Percentiles rank a stretch among this genome's conserved stretches.
phyloP scores from a whole-genome alignment of 2,329 filamentous ascomycete genomes.

The Ascochyta pisi region DNA sequence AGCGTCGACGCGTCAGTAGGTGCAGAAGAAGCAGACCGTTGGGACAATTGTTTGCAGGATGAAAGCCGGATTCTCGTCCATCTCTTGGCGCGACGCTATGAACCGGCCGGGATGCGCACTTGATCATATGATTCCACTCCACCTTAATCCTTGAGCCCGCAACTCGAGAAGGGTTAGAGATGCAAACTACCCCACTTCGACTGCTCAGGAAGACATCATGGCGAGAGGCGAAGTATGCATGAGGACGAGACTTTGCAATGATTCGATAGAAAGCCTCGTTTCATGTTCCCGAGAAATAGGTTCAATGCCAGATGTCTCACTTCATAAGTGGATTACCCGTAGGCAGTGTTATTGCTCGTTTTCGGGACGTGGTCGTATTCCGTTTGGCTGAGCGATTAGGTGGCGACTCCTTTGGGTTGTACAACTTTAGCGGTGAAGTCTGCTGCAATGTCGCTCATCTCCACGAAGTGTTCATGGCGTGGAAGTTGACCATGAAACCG shows the following conservation, averaged over 20 bases:
- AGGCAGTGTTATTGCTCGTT: conserved; percentile 4
- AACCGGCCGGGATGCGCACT: conserved; percentile 27
- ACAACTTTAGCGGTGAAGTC: conserved; percentile 43
- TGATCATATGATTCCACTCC: conserved; percentile 46
- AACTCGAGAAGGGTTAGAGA: conserved; percentile 27
- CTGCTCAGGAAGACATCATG: conserved; percentile 5
- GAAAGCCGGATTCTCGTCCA: conserved; percentile 23
- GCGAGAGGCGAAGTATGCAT: conserved; percentile 3
- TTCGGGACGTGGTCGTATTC: conserved; percentile 21
- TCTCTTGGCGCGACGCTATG: conserved; percentile 33
- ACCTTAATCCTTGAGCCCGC: conserved; percentile 30
- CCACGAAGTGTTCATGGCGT: conserved; percentile 6
- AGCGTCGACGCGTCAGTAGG: conserved; percentile 10
- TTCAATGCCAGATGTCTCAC: conserved; percentile 13
- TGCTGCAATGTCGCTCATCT: conserved; percentile 12
- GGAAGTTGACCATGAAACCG: conserved; percentile 1
- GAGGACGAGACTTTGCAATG: conserved; percentile 4
- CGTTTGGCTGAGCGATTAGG: conserved; percentile 23
- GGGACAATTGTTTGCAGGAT: conserved; percentile 28
- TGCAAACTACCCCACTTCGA: conserved; percentile 20
- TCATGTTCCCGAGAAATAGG: conserved; percentile 34
- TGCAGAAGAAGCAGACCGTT: conserved; percentile 24
- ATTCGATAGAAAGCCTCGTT: conserved; percentile 26
- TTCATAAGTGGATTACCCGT: conserved; percentile 15
- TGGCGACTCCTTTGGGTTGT: conserved; percentile 33